Evolutionary conservation across 352 stramenopile species (phyloP), one percentile per base, ranked within the genome.

Genomic region (Phytophthora palmivora): DNA sequence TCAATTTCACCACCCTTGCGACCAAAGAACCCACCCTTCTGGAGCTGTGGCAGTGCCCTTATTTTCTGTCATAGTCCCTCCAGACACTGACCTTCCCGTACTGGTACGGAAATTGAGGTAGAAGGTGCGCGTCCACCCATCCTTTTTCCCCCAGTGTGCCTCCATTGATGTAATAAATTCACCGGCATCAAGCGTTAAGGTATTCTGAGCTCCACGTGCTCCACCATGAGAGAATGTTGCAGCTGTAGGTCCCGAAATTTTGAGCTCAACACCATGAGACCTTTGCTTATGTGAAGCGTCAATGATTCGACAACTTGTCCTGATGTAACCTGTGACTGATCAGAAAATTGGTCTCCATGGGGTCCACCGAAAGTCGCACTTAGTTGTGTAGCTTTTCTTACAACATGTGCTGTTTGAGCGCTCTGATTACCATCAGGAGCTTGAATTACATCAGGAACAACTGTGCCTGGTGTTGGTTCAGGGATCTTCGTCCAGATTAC

Each of bases 361-460:
- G 8, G 45, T 5, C 45, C 45, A 21, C 45, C 45, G 21, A 53
- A 53, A 11, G 9, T 53, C 19, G 39, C 24, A 19, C 45, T 53
- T 39, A 53, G 18, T 8, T 21, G n/a, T 12, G 45, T 53, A 30
- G 45, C 4, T 30, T 28, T 39, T 6, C 16, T 32, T 32, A 32
- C 8, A 32, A 4, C 26, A 32, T 4, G 26, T 32, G 26, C 26
- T 4, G 8, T 32, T 32, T 32, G 26, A 4, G 26, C 26, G 16
- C 28, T 53, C 11, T 15, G n/a, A 41, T 53, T 48, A 8, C 19
- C 19, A 48, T 15, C 10, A 18, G 32, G 24, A 8, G 8, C 26
- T 4, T 12, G 22, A 19, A 22, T 33, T 2, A 14, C 22, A 18
- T 18, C 42, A 19, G 45, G 45, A 12, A 10, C 45, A 9, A 53